Percentiles rank a stretch among this genome's conserved stretches.
Conservation (phyloP, 1,284 basidiomycete species). For the Austroboletus niveus region DNA sequence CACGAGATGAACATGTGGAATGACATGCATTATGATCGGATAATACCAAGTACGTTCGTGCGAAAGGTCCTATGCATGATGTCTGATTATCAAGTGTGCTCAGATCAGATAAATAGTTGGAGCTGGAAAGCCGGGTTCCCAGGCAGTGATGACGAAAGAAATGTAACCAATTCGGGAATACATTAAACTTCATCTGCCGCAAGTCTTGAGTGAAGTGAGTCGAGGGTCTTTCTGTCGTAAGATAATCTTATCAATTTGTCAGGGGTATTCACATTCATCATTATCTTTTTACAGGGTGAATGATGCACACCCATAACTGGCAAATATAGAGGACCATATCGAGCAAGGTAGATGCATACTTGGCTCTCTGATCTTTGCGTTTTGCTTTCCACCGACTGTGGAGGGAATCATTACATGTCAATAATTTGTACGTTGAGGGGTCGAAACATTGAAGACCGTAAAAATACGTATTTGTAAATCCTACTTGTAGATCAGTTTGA, state of each 20-base stretch:
- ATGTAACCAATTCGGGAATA: background rate
- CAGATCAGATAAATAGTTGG: too few species aligned
- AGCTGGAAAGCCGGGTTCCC: too few species aligned
- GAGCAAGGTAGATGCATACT: slow-evolving; percentile 7
- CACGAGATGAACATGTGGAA: too few species aligned
- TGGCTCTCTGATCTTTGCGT: slow-evolving; percentile 5
- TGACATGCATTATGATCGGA: too few species aligned
- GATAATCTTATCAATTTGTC: background rate
- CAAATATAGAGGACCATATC: slow-evolving; percentile 7
- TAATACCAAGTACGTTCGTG: too few species aligned
- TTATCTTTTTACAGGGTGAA: slow-evolving; percentile 3
- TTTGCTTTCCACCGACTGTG: slow-evolving; percentile 1
- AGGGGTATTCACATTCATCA: slow-evolving; percentile 7
- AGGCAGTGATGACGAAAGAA: background rate
- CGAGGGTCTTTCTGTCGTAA: slow-evolving; percentile 1
- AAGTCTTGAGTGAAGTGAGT: background rate
- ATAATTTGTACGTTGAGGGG: slow-evolving; percentile 11
- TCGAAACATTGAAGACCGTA: background rate
- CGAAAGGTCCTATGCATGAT: too few species aligned
- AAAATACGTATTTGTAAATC: slow-evolving; percentile 17
- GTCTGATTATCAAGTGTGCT: too few species aligned
- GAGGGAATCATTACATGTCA: slow-evolving; percentile 18
- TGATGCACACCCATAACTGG: slow-evolving; percentile 4
- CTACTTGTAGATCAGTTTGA: slow-evolving; percentile 6
- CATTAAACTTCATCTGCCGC: background rate